Base-by-base conservation (phyloP, 768 basidiomycete genomes). In the Hygrophoropsis aurantiaca region DNA sequence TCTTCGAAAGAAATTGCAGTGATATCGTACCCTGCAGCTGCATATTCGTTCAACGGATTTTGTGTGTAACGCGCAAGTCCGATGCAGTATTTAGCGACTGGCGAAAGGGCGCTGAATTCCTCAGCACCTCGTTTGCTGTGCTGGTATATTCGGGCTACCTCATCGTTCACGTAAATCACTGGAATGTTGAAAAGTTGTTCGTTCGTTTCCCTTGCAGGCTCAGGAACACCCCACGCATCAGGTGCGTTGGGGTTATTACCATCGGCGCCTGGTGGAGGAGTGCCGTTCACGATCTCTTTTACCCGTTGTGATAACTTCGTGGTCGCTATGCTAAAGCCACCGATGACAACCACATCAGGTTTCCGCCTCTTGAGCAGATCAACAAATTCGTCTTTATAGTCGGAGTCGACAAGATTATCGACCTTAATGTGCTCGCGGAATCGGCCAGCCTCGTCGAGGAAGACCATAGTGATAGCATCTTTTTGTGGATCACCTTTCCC, bases 401-500 rank as follows among this genome's bases (percentile, higher is more conserved):
- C 84, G 1, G 62, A 61, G 58, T 92, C 90, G 49, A 78, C 74
- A 23, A 99, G 78, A 55, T 92, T 94, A 68, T 97, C 94, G 46
- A 97, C 75, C 61, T 87, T 90, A 36, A 84, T 80, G 52, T 92
- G 86, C 57, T 97, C 91, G n/a, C 92, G 87, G 60, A 94, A 74
- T 40, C 90, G 86, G 15, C 97, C 95, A 38, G 84, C 84, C 51
- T 90, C 82, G 58, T 97, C 94, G 38, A 97, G 61, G 70, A 84
- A 90, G 47, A 94, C 87, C 33, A 92, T 71, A 18, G 84, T 80
- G 45, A 97, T 87, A 6, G 86, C 84, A 65, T 99, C 95, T 58
- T 88, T 89, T 58, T 87, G 84, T 32, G 92, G 90, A 57, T 97
- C 94, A 30, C 97, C 97, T 68, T 90, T 87, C 30, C 97, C 97